phyloP scores from a whole-genome alignment of 202 grass and related monocot genomes.

The Zoysia matrella region DNA sequence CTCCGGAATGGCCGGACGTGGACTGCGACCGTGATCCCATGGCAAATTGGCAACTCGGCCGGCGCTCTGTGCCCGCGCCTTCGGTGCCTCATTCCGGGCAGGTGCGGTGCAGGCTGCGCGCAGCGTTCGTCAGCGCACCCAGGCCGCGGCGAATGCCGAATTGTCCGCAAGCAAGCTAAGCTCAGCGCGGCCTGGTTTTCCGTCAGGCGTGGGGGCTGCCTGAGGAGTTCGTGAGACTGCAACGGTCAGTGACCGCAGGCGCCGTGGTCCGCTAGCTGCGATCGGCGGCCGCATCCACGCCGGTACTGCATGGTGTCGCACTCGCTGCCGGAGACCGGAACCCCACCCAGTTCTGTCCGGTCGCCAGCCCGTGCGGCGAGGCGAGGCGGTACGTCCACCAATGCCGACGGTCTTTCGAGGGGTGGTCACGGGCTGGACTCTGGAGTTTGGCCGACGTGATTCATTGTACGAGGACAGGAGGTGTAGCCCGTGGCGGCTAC shows the following conservation, averaged over 20 bases:
- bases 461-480: background rate
- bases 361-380: background rate
- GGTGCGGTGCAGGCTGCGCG: background rate
- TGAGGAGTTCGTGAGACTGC: slow-evolving; percentile 46
- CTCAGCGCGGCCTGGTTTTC: background rate
- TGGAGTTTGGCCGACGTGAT: background rate
- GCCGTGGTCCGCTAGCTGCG: slow-evolving; percentile 17
- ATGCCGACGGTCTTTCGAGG: slow-evolving; percentile 32
- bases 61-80: too few relatives aligned
- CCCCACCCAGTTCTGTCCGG: slow-evolving; percentile 23
- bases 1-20: too few relatives aligned
- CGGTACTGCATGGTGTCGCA: too few relatives aligned
- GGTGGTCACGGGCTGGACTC: slow-evolving; percentile 29
- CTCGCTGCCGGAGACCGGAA: slow-evolving; percentile 18
- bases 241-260: slow-evolving; percentile 42
- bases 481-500: too few relatives aligned
- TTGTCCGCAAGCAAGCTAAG: slow-evolving; percentile 37
- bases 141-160: slow-evolving; percentile 37
- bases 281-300: slow-evolving; percentile 4
- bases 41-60: too few relatives aligned
- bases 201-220: background rate
- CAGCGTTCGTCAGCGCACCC: background rate
- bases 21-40: too few relatives aligned
- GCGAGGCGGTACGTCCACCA: slow-evolving; percentile 34
- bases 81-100: too few relatives aligned